Base-by-base conservation (phyloP, 768 basidiomycete genomes). In the Mycena galericulata region DNA sequence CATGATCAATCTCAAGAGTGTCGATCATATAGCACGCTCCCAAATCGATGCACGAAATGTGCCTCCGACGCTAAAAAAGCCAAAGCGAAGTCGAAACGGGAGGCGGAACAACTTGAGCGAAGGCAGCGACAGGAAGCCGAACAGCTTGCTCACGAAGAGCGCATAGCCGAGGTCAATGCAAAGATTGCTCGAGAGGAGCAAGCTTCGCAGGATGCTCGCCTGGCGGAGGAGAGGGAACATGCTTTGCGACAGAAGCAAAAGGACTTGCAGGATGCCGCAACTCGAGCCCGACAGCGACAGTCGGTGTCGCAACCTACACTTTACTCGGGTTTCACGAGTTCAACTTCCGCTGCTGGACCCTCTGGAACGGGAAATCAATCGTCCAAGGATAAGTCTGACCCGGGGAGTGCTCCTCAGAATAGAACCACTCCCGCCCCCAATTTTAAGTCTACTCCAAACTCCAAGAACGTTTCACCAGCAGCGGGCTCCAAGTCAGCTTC, bases 1-100 rank as follows among this genome's bases (percentile, higher is more conserved):
- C 91, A 92, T 63, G 66, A 68, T 15, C 72, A 77, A 34, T 67
- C 70, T 1, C 85, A 81, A 77, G 79, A 79, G 65, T 92, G 85
- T 55, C 63, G 80, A 50, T 62, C 38, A 5, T 15, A 45, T 24
- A 15, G 32, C 2, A 14, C 17, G 36, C 14, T 14, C 58, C 58
- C 43, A 4, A 46, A 17, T 47, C 11, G 20, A 46, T 86, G 85
- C 64, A 11, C 26, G 7, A 40, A 74, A 14, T 86, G 85, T 71
- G 79, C 81, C 5, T 75, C 75, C 45, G 83, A 82, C 30, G 68
- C 47, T 9, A 79, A 79, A 62, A 67, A 69, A 22, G 83, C 81
- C 0, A 80, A 81, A 58, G 76, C 76, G 62, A 79, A 79, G 57
- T 72, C 73, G 26, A 43, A 67, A 46, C 49, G 74, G 18, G 81